A percentile compares a stretch with the other conserved stretches of the same genome.
Conservation (phyloP, 2,329 filamentous ascomycete genomes). For the Nakataea oryzae region DNA sequence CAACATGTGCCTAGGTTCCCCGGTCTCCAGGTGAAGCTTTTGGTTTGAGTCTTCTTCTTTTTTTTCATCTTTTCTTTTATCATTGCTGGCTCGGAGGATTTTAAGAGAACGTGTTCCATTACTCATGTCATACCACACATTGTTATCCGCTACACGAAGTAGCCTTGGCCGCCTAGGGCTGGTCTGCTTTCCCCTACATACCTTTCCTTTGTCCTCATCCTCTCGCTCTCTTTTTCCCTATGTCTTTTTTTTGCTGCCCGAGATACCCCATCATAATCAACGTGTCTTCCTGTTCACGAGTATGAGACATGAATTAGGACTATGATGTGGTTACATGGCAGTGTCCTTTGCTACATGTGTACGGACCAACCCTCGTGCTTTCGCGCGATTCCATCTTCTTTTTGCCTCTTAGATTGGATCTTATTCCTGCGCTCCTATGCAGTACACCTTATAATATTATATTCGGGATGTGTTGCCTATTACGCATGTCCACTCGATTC, state of each 20-base stretch:
- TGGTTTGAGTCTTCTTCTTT: too few relatives aligned
- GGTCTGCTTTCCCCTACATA: not conserved
- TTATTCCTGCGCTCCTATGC: not conserved
- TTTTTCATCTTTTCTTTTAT: not conserved
- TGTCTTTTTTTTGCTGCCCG: not conserved
- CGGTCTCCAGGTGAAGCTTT: not conserved
- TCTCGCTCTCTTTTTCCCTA: not conserved
- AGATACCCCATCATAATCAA: slow-evolving; percentile 1
- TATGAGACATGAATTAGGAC: not conserved
- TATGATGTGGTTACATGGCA: not conserved
- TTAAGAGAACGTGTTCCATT: not conserved
- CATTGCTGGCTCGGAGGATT: not conserved
- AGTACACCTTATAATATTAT: not conserved
- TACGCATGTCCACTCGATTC: not conserved
- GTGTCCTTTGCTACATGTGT: not conserved
- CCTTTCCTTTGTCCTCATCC: not conserved
- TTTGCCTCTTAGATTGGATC: not conserved
- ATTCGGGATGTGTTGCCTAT: not conserved
- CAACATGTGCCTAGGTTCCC: slow-evolving; percentile 20
- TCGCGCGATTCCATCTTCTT: not conserved
- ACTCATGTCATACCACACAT: not conserved
- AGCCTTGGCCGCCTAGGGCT: not conserved
- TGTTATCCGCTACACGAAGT: not conserved
- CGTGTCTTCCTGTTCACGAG: not conserved
- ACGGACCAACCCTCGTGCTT: not conserved